phyloP scores from a whole-genome alignment of 805 yeast genomes.

The Myxozyma neotropica region DNA sequence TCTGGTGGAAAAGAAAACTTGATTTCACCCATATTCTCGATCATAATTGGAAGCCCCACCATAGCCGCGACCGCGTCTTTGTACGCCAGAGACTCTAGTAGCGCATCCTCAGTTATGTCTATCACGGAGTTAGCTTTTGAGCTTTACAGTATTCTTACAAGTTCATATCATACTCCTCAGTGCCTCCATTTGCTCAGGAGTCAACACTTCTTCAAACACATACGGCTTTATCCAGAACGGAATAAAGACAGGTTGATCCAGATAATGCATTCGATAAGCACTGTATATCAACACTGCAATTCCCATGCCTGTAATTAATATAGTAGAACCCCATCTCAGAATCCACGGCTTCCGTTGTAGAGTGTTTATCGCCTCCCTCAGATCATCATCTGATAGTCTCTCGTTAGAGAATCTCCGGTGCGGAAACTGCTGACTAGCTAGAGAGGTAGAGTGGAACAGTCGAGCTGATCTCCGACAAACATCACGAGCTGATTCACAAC shows the following conservation, averaged over 20 bases:
- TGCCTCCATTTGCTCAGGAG: slow-evolving; percentile 7
- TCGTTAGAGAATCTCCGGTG: slow-evolving; percentile 17
- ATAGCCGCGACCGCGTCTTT: slow-evolving; percentile 22
- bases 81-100: slow-evolving; percentile 26
- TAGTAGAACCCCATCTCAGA: neutral
- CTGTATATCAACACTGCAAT: slow-evolving; percentile 38
- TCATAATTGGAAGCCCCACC: slow-evolving; percentile 26
- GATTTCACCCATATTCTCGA: slow-evolving; percentile 19
- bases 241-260: slow-evolving; percentile 18
- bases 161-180: slow-evolving; percentile 7
- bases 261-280: slow-evolving; percentile 15
- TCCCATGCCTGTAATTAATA: neutral
- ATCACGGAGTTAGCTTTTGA: neutral
- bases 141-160: too few relatives aligned
- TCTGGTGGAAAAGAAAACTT: slow-evolving; percentile 22
- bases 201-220: slow-evolving; percentile 25
- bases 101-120: slow-evolving; percentile 24
- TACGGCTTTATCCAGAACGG: slow-evolving; percentile 29
- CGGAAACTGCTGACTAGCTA: neutral
- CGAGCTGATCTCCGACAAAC: neutral
- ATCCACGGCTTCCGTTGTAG: neutral
- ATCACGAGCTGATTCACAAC: neutral
- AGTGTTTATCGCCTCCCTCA: slow-evolving; percentile 27
- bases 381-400: slow-evolving; percentile 22
- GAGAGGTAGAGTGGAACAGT: neutral